phyloP scores from a whole-genome alignment of 2,329 filamentous ascomycete species.

The Fusarium duplospermum region DNA sequence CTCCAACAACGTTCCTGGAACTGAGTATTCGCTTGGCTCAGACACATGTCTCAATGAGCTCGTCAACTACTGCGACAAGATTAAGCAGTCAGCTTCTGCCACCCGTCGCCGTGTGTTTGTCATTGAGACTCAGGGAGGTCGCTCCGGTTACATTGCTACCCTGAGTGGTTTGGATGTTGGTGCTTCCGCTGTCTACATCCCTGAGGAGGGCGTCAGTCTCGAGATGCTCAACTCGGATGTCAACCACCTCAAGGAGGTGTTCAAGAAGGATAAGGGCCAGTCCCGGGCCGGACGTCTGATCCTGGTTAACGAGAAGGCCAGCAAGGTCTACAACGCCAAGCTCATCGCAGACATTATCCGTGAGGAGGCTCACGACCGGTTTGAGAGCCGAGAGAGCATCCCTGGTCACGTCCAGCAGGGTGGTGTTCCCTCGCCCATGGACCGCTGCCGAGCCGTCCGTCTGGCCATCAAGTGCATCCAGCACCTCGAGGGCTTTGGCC shows the following conservation, averaged over 20 bases:
- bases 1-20: conserved; percentile 97
- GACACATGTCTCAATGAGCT: conserved; percentile 97
- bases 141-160: conserved; percentile 93
- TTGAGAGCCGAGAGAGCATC: conserved; percentile 91
- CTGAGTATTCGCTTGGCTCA: conserved; percentile 95
- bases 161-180: conserved; percentile 92
- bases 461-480: conserved; percentile 95
- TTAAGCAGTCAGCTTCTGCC: conserved; percentile 95
- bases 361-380: conserved; percentile 90
- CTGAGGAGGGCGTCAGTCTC: conserved; percentile 93
- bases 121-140: conserved; percentile 96
- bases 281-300: conserved; percentile 93
- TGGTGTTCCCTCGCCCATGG: conserved; percentile 93
- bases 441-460: conserved; percentile 89
- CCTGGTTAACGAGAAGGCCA: conserved; percentile 95
- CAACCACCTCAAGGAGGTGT: conserved; percentile 86
- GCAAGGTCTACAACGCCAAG: conserved; percentile 89
- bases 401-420: conserved; percentile 96
- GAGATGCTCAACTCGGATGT: conserved; percentile 95
- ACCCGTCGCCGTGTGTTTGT: conserved; percentile 95
- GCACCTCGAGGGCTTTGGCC: conserved; percentile 84
- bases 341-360: conserved; percentile 96
- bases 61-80: conserved; percentile 95
- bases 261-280: conserved; percentile 86
- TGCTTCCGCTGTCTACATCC: conserved; percentile 93